Evolutionary conservation across 148 eudicot genomes (phyloP).

Genomic region (Vaccinium macrocarpon): DNA sequence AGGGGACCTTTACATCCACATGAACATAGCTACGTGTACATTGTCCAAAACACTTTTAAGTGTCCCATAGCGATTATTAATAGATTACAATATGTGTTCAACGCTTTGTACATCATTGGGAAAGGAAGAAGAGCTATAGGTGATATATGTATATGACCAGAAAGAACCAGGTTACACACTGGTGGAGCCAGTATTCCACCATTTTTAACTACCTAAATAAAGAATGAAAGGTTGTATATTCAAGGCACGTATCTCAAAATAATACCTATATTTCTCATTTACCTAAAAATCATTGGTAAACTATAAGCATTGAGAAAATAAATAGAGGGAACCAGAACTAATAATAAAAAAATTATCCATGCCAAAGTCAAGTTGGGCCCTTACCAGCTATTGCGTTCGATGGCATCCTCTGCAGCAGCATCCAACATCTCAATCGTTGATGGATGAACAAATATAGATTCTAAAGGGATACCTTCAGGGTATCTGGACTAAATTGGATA

Average conservation of each 20-base stretch:
- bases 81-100: neutral
- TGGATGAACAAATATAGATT: slow-evolving; percentile 71
- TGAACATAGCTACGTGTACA: neutral
- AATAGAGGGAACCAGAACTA: neutral
- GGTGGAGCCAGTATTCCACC: slow-evolving; percentile 2
- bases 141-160: neutral
- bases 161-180: neutral
- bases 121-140: neutral
- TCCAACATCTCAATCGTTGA: slow-evolving; percentile 88
- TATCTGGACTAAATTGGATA: slow-evolving; percentile 70
- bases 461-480: slow-evolving; percentile 88
- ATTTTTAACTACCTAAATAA: neutral
- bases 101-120: neutral
- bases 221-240: neutral
- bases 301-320: neutral
- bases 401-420: slow-evolving; percentile 84
- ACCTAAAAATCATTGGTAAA: neutral
- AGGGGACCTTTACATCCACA: neutral
- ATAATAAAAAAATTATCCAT: neutral
- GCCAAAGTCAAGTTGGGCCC: slow-evolving; percentile 14
- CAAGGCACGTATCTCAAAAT: neutral
- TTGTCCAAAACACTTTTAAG: neutral
- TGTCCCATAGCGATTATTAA: neutral
- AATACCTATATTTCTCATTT: neutral
- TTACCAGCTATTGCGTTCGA: slow-evolving; percentile 93